Percentiles rank a stretch among this genome's conserved stretches.
These are phyloP conservation scores for Sphagnum fallax DNA, from an alignment of 228 moss, liverwort and hornwort genomes.

Conservation along the genomic window DNA sequence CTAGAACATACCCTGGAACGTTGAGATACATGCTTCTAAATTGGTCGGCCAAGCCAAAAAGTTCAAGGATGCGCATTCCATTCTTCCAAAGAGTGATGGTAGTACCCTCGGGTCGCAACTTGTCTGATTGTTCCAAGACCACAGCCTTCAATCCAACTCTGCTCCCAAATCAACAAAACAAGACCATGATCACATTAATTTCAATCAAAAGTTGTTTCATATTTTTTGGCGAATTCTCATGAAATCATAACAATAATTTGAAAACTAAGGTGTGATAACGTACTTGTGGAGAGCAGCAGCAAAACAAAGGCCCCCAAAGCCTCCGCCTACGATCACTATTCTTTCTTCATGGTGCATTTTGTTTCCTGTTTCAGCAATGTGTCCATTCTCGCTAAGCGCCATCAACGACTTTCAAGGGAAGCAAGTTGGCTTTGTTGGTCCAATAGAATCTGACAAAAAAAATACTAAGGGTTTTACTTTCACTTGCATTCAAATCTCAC, in stretches of 20 bases:
- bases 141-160: not conserved
- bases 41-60: not conserved
- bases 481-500: too few relatives aligned
- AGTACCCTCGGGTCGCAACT: not conserved
- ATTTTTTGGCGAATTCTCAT: not conserved
- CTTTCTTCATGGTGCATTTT: not conserved
- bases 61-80: not conserved
- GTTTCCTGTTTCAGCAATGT: too few relatives aligned
- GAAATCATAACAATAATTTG: too few relatives aligned
- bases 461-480: too few relatives aligned
- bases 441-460: too few relatives aligned
- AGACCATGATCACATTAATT: too few relatives aligned
- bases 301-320: not conserved
- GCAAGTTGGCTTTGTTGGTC: too few relatives aligned
- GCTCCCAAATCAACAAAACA: not conserved
- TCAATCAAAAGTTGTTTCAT: too few relatives aligned
- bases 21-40: not conserved
- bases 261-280: not conserved
- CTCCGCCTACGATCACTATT: constrained; percentile 4
- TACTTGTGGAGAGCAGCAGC: constrained; percentile 2
- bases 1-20: not conserved
- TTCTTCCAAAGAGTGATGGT: not conserved
- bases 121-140: constrained; percentile 2
- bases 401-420: too few relatives aligned
- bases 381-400: too few relatives aligned